Evolutionary conservation across 495 filamentous ascomycete species (phyloP).

Genomic region (Xylaria bambusicola): DNA sequence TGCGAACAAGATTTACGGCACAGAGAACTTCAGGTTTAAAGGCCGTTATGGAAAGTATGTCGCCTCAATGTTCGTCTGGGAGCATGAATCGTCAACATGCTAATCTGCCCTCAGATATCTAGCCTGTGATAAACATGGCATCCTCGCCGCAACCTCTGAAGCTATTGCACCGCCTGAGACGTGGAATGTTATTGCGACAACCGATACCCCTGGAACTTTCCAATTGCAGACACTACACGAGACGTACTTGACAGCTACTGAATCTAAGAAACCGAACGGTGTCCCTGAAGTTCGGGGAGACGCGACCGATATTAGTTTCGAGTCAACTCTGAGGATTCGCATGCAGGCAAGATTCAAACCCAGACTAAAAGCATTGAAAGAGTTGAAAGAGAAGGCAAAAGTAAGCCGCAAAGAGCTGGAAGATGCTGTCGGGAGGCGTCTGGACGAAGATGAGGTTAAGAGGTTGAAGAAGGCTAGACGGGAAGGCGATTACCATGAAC

Average conservation of each 20-base stretch:
- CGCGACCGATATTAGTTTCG: constrained; percentile 66
- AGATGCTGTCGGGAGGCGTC: constrained; percentile 68
- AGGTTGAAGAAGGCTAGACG: constrained; percentile 77
- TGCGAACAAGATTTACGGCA: constrained; percentile 80
- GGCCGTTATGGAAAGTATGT: constrained; percentile 79
- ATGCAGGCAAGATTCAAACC: constrained; percentile 97
- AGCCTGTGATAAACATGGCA: constrained; percentile 78
- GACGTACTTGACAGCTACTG: constrained; percentile 59
- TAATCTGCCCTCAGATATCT: constrained; percentile 58
- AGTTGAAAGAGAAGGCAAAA: constrained; percentile 78
- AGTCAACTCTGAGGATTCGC: constrained; percentile 77
- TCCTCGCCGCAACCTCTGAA: constrained; percentile 72
- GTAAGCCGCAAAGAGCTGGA: constrained; percentile 88
- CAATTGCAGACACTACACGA: constrained; percentile 66
- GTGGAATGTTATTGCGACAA: constrained; percentile 67
- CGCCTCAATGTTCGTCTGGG: not conserved
- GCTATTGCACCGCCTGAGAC: constrained; percentile 83
- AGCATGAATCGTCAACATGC: constrained; percentile 37
- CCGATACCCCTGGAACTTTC: constrained; percentile 66
- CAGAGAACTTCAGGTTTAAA: constrained; percentile 80
- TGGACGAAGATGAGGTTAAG: constrained; percentile 86
- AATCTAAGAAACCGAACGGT: constrained; percentile 46
- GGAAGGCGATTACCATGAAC: constrained; percentile 91
- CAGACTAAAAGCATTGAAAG: constrained; percentile 70
- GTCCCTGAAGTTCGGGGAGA: constrained; percentile 76